Evolutionary conservation across 225 moss, liverwort and hornwort genomes (phyloP), one percentile per base, ranked within the genome.

Genomic region (Marchantia paleacea): DNA sequence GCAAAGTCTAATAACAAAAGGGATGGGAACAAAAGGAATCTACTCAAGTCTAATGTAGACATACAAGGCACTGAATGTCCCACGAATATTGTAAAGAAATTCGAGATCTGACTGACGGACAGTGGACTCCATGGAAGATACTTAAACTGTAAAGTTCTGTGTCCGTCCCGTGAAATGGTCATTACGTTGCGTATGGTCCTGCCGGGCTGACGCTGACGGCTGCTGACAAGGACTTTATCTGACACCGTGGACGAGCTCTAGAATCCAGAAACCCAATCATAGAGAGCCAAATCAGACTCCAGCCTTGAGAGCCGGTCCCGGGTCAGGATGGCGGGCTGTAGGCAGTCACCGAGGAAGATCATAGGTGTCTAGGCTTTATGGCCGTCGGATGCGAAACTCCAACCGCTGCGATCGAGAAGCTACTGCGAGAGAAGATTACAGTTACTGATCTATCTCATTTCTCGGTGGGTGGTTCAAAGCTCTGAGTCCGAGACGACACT

Each of bases 161-260:
- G 39, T 39, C 39, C 39, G 39, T 39, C 39, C 39, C 39, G 39
- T 2, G 39, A 39, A 39, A 39, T 39, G 39, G 39, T 39, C 39
- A 39, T 39, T 39, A 39, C 64, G 25, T 64, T 24, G 25, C 62
- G 62, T 62, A 24, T 62, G 12, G 6, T 6, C 62, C 25, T 64
- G 70, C 6, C 47, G 7, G 52, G 53, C 75, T 75, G 54, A 49
- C 48, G 39, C 64, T 64, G 64, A 49, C 48, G 63, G 14, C 77
- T 64, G 79, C 76, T 83, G 80, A 86, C 82, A 61, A n/a, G 52
- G 68, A 68, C 82, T 82, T 60, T 86, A 86, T 86, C 85, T 86
- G 85, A 85, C 85, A 82, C 52, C 69, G 75, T 79, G 82, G 81
- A 71, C 69, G 61, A 9, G 2, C 51, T 1, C 22, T 15, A 82